Base-by-base conservation (phyloP, 2,329 filamentous ascomycete genomes). In the Colletotrichum tropicale region DNA sequence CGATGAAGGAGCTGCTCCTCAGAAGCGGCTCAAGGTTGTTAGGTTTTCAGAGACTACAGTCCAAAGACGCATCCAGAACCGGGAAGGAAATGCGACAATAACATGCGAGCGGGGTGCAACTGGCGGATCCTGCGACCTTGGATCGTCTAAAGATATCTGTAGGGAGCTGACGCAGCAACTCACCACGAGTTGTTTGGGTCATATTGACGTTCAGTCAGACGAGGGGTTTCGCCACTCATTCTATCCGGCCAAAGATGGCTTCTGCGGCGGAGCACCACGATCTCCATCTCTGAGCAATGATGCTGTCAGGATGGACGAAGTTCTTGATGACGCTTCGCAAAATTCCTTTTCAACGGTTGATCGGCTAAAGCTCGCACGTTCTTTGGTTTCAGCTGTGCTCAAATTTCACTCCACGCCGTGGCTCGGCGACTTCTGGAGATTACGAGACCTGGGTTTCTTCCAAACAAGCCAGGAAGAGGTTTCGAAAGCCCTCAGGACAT, bases 341-440 rank as follows among this genome's bases (percentile, higher is more conserved):
- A 24, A 32, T 7, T 38, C 12, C 10, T 18, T 76, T 24, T 67
- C 69, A 1, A 60, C 52, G 10, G 15, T 71, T 0, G 71, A 77
- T 28, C 24, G 67, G 3, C 68, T 77, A 0, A 69, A 60, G 6
- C 48, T 66, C 2, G 71, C 75, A 3, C 38, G 72, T 1, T 69
- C 48, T 5, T 30, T 75, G 8, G 75, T 74, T 1, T 52, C 60
- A 2, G 69, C 68, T 0, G 72, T 77, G 0, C 58, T 75, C n/a
- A 75, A 66, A 34, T 71, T 77, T 32, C 64, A 77, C 13, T 71
- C 71, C 1, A 77, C 68, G 13, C 68, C 75, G 2, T 75, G 72
- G 75, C 58, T 71, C 1, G 5, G 38, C 2, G 48, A 77, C 15
- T 66, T 28, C 4, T 77, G 75, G 75, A 28, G 43, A 38, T 30